These are phyloP conservation scores for Tolypocladium tropicale DNA, from an alignment of 2,329 filamentous ascomycete genomes.

Conservation along the genomic window DNA sequence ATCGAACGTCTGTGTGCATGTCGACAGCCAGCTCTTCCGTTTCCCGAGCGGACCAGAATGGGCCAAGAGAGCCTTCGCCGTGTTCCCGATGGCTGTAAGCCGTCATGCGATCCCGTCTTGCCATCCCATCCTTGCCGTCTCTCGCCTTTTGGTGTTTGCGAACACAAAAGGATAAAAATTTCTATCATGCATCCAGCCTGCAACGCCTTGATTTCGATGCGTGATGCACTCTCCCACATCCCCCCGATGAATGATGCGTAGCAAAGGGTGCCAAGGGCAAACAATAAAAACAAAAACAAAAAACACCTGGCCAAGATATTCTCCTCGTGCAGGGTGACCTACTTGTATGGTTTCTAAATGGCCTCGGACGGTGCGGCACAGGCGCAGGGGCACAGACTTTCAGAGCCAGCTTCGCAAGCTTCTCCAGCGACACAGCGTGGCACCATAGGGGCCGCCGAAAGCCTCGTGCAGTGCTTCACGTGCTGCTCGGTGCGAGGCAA, in stretches of 20 bases:
- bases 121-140: background rate
- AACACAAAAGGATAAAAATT: conserved; percentile 5
- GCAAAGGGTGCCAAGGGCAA: conserved; percentile 1
- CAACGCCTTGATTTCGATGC: conserved; percentile 20
- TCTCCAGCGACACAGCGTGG: background rate
- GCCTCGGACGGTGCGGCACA: background rate
- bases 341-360: background rate
- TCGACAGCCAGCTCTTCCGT: background rate
- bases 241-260: conserved; percentile 9
- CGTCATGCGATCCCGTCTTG: background rate
- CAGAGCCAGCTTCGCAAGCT: background rate
- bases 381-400: background rate
- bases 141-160: background rate
- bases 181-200: conserved; percentile 20
- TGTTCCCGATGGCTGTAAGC: background rate
- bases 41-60: too few species aligned
- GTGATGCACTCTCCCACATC: conserved; percentile 7
- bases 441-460: background rate
- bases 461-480: background rate
- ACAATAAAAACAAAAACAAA: background rate
- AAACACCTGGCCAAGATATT: background rate
- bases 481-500: background rate
- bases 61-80: background rate
- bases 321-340: background rate
- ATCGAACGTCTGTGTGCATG: conserved; percentile 1